Conservation (phyloP, 176 grass and related monocot species). For the Tillandsia leiboldiana region DNA sequence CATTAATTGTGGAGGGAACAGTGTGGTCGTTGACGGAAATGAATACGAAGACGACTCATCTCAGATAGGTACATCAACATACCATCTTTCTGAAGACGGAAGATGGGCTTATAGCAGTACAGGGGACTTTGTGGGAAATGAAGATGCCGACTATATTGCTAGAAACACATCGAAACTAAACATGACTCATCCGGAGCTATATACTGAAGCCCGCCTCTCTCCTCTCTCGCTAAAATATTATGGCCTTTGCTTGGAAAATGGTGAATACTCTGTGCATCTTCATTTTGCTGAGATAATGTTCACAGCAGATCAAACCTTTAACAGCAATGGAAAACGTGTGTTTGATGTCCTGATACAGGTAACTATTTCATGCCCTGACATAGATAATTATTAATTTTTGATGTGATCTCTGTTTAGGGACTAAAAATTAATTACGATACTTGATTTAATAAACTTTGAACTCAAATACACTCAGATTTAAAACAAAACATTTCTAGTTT, state of each 20-base stretch:
- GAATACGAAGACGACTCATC: constrained; percentile 53
- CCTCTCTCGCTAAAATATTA: constrained; percentile 85
- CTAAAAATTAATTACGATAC: too few species aligned
- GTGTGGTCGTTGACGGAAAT: constrained; percentile 26
- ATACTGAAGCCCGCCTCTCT: constrained; percentile 64
- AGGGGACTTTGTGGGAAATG: constrained; percentile 69
- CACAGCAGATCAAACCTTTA: constrained; percentile 62
- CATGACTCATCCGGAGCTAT: constrained; percentile 47
- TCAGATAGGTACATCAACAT: constrained; percentile 65
- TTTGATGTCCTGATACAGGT: constrained; percentile 95
- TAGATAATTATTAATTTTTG: too few species aligned
- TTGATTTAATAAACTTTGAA: too few species aligned
- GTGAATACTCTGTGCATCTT: constrained; percentile 54
- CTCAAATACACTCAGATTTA: too few species aligned
- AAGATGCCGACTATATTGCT: constrained; percentile 52
- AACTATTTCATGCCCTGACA: neutral
- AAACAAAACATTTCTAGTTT: too few species aligned
- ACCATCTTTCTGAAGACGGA: constrained; percentile 18
- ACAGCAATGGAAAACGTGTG: constrained; percentile 53
- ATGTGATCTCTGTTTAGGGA: too few species aligned
- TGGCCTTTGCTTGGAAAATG: constrained; percentile 73
- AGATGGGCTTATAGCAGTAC: constrained; percentile 89
- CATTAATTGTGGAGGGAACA: constrained; percentile 83
- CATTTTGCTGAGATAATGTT: constrained; percentile 89
- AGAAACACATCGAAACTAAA: constrained; percentile 40